Conservation (phyloP, 116 monocot genomes). For the Iris pallida region DNA sequence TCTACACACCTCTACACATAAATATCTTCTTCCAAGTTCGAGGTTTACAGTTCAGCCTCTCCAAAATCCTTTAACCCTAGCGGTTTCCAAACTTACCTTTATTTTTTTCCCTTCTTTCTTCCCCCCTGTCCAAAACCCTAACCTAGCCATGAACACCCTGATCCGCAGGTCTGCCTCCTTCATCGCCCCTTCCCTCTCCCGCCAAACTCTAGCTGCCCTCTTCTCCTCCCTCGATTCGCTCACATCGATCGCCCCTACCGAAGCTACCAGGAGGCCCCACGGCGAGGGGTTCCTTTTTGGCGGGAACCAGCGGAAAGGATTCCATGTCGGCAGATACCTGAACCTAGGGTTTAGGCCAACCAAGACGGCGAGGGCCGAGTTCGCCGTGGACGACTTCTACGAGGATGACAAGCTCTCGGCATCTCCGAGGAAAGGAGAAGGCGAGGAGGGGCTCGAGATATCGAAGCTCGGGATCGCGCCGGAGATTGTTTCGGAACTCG, state of each 20-base stretch:
- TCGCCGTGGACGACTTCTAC: constrained; percentile 57
- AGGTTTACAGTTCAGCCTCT: too few species aligned
- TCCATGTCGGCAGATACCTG: constrained; percentile 33
- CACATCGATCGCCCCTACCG: neutral
- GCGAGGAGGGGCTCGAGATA: constrained; percentile 81
- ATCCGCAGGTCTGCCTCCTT: constrained; percentile 30
- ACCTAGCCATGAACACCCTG: constrained; percentile 31
- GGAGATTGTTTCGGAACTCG: constrained; percentile 58
- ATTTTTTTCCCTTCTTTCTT: too few species aligned
- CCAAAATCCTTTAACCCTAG: too few species aligned
- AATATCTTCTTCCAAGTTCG: too few species aligned
- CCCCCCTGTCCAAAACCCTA: neutral
- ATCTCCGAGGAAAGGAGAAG: neutral
- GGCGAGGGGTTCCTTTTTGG: neutral
- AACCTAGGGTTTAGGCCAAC: constrained; percentile 48
- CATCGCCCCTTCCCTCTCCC: constrained; percentile 14
- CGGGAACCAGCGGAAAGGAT: constrained; percentile 16
- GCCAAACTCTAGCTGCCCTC: constrained; percentile 33
- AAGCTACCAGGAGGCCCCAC: neutral
- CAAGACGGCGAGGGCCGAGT: constrained; percentile 38
- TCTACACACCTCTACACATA: too few species aligned
- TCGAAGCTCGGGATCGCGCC: constrained; percentile 66
- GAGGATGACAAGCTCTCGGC: constrained; percentile 35
- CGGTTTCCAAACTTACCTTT: too few species aligned
- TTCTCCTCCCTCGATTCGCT: constrained; percentile 6